A percentile compares a stretch with the other conserved stretches of the same genome.
Conservation (phyloP, 495 filamentous ascomycete genomes). For the Bombardia bombarda region DNA sequence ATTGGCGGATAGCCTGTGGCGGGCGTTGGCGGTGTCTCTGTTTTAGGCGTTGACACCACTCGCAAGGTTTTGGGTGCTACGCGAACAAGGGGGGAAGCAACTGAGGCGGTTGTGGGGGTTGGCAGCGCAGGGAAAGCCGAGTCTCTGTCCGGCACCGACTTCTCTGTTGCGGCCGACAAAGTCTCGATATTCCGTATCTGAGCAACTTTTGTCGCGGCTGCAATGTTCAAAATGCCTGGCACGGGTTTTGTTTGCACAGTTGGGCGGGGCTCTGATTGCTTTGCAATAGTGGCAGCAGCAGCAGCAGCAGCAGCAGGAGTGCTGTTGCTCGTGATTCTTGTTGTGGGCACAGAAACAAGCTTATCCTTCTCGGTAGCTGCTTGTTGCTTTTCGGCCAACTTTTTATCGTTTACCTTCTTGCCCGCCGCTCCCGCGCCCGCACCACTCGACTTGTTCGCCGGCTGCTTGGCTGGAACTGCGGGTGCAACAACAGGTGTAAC, state of each 20-base stretch:
- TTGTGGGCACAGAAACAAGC: too few species aligned
- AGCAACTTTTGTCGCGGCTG: slow-evolving; percentile 41
- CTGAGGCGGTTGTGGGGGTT: slow-evolving; percentile 38
- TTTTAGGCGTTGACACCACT: slow-evolving; percentile 64
- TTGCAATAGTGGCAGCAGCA: too few species aligned
- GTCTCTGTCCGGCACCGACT: slow-evolving; percentile 23
- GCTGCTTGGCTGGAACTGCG: slow-evolving; percentile 11
- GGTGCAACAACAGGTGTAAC: slow-evolving; percentile 12
- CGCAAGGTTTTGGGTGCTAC: slow-evolving; percentile 52
- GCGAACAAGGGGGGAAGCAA: slow-evolving; percentile 38
- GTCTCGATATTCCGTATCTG: slow-evolving; percentile 18
- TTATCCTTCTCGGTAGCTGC: slow-evolving; percentile 15
- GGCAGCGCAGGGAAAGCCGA: slow-evolving; percentile 44
- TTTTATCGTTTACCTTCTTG: slow-evolving; percentile 15
- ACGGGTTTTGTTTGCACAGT: slow-evolving; percentile 43
- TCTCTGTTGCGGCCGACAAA: slow-evolving; percentile 23
- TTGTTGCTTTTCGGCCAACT: slow-evolving; percentile 4
- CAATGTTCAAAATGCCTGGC: slow-evolving; percentile 57
- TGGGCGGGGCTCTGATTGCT: too few species aligned
- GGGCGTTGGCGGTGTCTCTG: slow-evolving; percentile 56
- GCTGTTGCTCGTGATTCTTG: slow-evolving; percentile 31
- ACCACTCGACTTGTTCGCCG: slow-evolving; percentile 13
- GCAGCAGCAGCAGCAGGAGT: too few species aligned
- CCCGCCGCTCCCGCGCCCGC: slow-evolving; percentile 4
- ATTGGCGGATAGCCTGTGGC: too few species aligned